Evolutionary conservation across 352 stramenopile genomes (phyloP).

Genomic region (Globisporangium heterothallicum): DNA sequence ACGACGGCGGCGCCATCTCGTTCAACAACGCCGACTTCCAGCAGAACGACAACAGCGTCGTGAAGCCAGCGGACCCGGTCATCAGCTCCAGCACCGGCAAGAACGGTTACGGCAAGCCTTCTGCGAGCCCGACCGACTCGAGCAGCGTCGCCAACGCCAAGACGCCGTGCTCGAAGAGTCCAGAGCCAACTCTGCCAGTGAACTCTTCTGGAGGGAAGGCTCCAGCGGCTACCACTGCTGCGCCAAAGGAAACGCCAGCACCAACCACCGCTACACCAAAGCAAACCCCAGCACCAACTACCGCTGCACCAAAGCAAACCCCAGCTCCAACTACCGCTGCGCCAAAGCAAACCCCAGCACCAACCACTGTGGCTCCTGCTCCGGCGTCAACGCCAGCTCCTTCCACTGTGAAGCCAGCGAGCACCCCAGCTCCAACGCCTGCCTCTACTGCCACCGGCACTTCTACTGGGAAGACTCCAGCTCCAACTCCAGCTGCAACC

Average conservation of each 20-base stretch:
- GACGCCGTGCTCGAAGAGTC: neutral
- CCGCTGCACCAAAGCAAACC: conserved; percentile 1
- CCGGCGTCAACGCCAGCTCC: conserved; percentile 1
- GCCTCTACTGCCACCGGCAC: conserved; percentile 11
- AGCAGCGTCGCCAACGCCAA: neutral
- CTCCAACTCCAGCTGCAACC: conserved; percentile 14
- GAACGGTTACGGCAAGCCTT: conserved; percentile 7
- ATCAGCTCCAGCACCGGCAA: conserved; percentile 6
- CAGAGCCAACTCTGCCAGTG: conserved; percentile 8
- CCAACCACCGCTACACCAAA: conserved; percentile 3
- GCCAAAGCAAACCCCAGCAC: conserved; percentile 5
- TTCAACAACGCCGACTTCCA: conserved; percentile 15
- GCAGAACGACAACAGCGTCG: conserved; percentile 15
- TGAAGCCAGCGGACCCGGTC: conserved; percentile 13
- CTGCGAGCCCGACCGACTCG: neutral
- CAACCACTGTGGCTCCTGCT: conserved; percentile 2
- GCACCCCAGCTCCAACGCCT: neutral
- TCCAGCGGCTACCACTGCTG: neutral
- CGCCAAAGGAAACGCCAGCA: conserved; percentile 5
- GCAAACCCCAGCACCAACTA: neutral
- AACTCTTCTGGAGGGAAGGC: neutral
- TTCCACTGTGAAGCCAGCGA: conserved; percentile 4
- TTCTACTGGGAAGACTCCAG: conserved; percentile 7
- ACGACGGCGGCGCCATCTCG: conserved; percentile 12
- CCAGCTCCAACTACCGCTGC: conserved; percentile 2